These are phyloP conservation scores for Antitrichia curtipendula DNA, from an alignment of 225 moss, liverwort and hornwort species.

Conservation along the genomic window DNA sequence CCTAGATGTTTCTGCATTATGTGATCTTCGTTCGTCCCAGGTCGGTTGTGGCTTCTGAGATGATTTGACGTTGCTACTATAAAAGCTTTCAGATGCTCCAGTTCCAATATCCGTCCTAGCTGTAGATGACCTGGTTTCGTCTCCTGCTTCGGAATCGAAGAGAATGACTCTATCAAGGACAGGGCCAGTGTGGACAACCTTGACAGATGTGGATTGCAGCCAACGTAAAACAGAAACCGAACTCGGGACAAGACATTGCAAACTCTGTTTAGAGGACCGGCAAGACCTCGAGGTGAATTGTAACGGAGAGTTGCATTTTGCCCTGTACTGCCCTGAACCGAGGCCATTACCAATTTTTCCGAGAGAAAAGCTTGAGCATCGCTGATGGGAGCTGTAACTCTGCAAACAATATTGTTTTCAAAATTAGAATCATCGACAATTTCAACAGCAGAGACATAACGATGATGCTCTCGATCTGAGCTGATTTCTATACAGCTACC, in stretches of 20 bases:
- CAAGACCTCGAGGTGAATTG: background rate
- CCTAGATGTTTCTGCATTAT: background rate
- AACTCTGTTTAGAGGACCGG: background rate
- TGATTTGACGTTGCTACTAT: background rate
- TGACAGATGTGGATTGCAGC: background rate
- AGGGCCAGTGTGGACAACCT: background rate
- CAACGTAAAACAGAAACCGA: background rate
- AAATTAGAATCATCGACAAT: background rate
- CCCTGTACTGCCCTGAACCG: background rate
- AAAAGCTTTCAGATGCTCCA: background rate
- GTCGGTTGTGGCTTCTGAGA: background rate
- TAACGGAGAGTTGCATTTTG: background rate
- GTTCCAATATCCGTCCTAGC: background rate
- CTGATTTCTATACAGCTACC: background rate
- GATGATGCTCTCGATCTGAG: background rate
- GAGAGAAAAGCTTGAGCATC: background rate
- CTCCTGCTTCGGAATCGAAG: background rate
- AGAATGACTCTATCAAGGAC: background rate
- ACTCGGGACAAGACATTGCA: slow-evolving; percentile 3
- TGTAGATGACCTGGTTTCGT: background rate
- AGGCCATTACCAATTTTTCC: background rate
- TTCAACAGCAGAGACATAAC: background rate
- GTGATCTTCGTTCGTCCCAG: background rate
- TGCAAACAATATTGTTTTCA: background rate
- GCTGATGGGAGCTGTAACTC: background rate